These are phyloP conservation scores for Leccinum subtestaceum DNA, from an alignment of 768 basidiomycete genomes.

Conservation along the genomic window DNA sequence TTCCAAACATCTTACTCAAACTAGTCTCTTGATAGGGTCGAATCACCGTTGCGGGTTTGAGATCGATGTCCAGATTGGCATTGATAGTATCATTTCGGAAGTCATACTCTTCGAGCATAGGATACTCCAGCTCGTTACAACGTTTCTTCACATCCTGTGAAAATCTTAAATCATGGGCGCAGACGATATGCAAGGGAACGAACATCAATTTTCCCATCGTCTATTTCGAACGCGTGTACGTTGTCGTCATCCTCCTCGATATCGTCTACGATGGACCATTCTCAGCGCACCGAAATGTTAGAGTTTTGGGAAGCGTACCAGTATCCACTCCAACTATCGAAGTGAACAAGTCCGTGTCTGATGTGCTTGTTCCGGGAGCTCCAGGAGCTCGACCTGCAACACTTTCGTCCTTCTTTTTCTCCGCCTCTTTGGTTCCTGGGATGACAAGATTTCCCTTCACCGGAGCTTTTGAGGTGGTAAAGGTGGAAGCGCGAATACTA, in stretches of 20 bases:
- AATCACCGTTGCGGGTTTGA: constrained; percentile 97
- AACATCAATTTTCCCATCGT: constrained; percentile 91
- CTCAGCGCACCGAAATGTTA: background rate
- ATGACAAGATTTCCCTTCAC: constrained; percentile 80
- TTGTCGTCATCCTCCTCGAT: constrained; percentile 97
- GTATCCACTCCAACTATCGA: constrained; percentile 94
- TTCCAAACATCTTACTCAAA: constrained; percentile 99
- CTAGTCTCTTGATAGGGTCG: constrained; percentile 98
- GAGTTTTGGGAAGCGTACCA: constrained; percentile 45
- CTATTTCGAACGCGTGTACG: constrained; percentile 95
- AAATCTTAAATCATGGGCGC: constrained; percentile 7
- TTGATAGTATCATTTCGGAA: constrained; percentile 97
- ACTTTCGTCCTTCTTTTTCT: constrained; percentile 67
- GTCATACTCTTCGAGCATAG: constrained; percentile 99
- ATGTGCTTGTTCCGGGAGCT: constrained; percentile 28
- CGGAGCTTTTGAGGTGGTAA: constrained; percentile 81
- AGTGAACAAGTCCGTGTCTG: constrained; percentile 83
- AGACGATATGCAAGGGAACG: constrained; percentile 21
- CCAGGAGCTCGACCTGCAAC: constrained; percentile 32
- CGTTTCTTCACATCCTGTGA: constrained; percentile 89
- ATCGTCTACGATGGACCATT: constrained; percentile 60
- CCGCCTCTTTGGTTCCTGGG: constrained; percentile 75
- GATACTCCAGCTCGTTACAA: constrained; percentile 95
- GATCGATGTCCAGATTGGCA: constrained; percentile 95
- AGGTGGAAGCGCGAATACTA: constrained; percentile 72